Evolutionary conservation across 768 basidiomycete genomes (phyloP), one percentile per base, ranked within the genome.

Genomic region (Leccinum disarticulatum): DNA sequence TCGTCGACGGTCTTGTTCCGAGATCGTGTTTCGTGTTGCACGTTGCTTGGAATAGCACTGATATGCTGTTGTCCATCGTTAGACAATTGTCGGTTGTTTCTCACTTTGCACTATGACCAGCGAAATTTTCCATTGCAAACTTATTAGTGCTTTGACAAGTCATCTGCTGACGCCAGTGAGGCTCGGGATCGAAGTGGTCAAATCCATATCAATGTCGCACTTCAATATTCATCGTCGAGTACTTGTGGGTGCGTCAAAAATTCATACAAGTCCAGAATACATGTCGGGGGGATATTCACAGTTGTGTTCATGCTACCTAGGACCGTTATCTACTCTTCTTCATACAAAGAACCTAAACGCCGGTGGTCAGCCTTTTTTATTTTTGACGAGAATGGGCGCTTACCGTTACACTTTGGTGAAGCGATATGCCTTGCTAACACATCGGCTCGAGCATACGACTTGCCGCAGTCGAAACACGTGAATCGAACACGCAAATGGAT

Each of bases 401-500:
- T 19, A 64, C 58, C 33, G n/a, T 25, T 22, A 33, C 57, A 61
- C 36, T 54, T 59, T 10, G 55, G 43, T 5, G 57, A 61, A 10
- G 41, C 28, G 2, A 25, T 38, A 43, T 67, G 59, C 25, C 2
- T 55, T 6, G 49, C 47, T 25, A 67, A 53, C 4, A 22, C 58
- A 35, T 43, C 19, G 1, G 7, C 41, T 15, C 66, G 59, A 1
- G 59, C 59, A 28, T 64, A 67, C 2, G 7, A 1, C 30, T 57
- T 58, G 6, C 56, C 54, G 25, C 60, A 68, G 7, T 52, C 14
- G 27, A 6, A 13, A 27, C 57, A 65, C 22, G 1, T 5, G 13
- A 59, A 53, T 19, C 53, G 46, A 38, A 57, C 27, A 14, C 51
- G 48, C 11, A 63, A 28, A 14, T 67, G 64, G 13, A 52, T 17